These are phyloP conservation scores for Venturia aucupariae DNA, from an alignment of 2,329 filamentous ascomycete genomes.

Conservation along the genomic window DNA sequence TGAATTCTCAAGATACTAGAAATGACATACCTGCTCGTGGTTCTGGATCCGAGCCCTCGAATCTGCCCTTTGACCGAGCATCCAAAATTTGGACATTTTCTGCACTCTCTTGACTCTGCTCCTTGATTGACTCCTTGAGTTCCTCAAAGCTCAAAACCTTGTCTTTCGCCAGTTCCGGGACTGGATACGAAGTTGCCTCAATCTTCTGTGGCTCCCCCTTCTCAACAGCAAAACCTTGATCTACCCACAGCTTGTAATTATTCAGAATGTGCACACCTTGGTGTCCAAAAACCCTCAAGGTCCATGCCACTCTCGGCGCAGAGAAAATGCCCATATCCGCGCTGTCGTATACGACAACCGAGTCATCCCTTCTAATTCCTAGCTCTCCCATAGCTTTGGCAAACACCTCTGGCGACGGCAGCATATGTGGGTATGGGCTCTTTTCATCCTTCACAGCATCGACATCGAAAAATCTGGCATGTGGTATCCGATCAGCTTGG, in stretches of 20 bases:
- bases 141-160: slow-evolving; percentile 76
- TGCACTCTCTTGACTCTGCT: slow-evolving; percentile 71
- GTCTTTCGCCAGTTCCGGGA: slow-evolving; percentile 38
- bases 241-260: slow-evolving; percentile 92
- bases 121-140: slow-evolving; percentile 65
- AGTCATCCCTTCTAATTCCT: slow-evolving; percentile 79
- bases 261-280: slow-evolving; percentile 81
- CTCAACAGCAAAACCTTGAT: slow-evolving; percentile 72
- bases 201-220: slow-evolving; percentile 49
- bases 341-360: slow-evolving; percentile 87
- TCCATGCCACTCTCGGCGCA: slow-evolving; percentile 90
- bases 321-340: slow-evolving; percentile 90
- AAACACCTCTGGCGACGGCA: slow-evolving; percentile 72
- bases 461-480: slow-evolving; percentile 90
- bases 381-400: slow-evolving; percentile 80
- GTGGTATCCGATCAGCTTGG: slow-evolving; percentile 73
- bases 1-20: neutral
- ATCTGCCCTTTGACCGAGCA: slow-evolving; percentile 70
- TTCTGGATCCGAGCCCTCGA: slow-evolving; percentile 74
- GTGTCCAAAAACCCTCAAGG: slow-evolving; percentile 82
- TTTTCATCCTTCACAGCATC: slow-evolving; percentile 82
- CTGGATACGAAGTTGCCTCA: slow-evolving; percentile 39
- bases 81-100: slow-evolving; percentile 84
- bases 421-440: slow-evolving; percentile 93
- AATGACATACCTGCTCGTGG: slow-evolving; percentile 58